Conservation (phyloP, 1,284 basidiomycete species). For the Spongiforma sp. region DNA sequence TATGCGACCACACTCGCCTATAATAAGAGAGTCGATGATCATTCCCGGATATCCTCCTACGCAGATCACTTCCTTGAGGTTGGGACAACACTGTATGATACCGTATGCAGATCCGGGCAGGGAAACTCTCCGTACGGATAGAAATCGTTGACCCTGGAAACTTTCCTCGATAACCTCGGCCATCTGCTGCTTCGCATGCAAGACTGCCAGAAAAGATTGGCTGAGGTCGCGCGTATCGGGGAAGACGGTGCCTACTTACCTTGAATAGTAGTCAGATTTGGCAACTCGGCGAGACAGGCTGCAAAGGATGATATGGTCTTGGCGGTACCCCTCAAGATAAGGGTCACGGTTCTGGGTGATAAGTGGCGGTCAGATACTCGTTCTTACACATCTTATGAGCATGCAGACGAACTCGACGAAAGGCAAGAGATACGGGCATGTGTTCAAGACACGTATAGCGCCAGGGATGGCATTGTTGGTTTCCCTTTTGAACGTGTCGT, state of each 20-base stretch:
- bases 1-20: constrained; percentile 9
- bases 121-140: constrained; percentile 32
- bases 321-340: constrained; percentile 16
- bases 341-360: constrained; percentile 31
- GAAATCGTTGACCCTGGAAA: constrained; percentile 33
- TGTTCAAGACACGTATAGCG: not conserved
- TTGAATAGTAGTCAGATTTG: constrained; percentile 40
- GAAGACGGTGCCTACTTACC: constrained; percentile 1
- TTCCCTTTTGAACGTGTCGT: not conserved
- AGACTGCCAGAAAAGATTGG: not conserved
- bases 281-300: constrained; percentile 35
- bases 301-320: constrained; percentile 37
- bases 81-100: constrained; percentile 36
- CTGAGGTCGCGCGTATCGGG: too few relatives aligned
- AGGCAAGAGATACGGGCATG: constrained; percentile 8
- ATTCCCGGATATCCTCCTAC: constrained; percentile 11
- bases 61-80: constrained; percentile 23
- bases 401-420: constrained; percentile 14
- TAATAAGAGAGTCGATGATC: constrained; percentile 9
- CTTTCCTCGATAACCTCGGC: constrained; percentile 32
- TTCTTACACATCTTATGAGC: not conserved
- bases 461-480: not conserved
- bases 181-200: constrained; percentile 22
- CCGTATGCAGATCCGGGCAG: constrained; percentile 31
- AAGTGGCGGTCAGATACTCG: not conserved